Evolutionary conservation across 768 basidiomycete genomes (phyloP).

Genomic region (Boletus fagicola): DNA sequence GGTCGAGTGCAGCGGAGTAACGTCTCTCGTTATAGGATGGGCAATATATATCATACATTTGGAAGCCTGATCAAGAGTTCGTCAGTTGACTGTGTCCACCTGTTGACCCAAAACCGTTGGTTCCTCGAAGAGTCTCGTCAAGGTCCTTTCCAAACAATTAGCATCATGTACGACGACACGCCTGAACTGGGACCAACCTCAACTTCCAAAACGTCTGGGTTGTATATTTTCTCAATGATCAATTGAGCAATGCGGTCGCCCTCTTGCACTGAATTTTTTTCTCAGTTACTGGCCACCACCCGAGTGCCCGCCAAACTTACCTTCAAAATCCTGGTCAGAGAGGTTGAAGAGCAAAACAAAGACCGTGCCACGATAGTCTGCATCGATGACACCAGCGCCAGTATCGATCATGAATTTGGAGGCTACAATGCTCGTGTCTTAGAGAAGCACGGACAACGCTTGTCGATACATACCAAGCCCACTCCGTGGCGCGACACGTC

Average conservation of each 20-base stretch:
- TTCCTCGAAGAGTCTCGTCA: constrained; percentile 80
- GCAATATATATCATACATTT: constrained; percentile 10
- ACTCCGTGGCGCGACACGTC: constrained; percentile 92
- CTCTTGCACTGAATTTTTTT: constrained; percentile 61
- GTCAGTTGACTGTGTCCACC: constrained; percentile 70
- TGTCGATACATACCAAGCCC: constrained; percentile 71
- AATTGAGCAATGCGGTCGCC: constrained; percentile 97
- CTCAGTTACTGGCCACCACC: not conserved
- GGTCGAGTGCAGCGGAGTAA: too few relatives aligned
- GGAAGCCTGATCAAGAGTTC: constrained; percentile 3
- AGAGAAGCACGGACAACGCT: not conserved
- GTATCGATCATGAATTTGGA: constrained; percentile 98
- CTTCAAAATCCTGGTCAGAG: constrained; percentile 84
- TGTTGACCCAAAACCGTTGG: constrained; percentile 91
- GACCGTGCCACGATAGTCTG: constrained; percentile 90
- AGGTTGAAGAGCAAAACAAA: constrained; percentile 93
- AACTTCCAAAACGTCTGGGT: constrained; percentile 84
- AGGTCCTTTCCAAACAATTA: constrained; percentile 55
- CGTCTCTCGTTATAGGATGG: not conserved
- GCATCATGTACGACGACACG: not conserved
- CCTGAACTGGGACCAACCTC: constrained; percentile 45
- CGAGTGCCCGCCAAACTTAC: constrained; percentile 37
- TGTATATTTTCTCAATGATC: constrained; percentile 87
- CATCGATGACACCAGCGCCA: constrained; percentile 95
- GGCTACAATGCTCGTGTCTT: constrained; percentile 46